Conservation (phyloP, 2,329 filamentous ascomycete genomes). For the Nemania diffusa region DNA sequence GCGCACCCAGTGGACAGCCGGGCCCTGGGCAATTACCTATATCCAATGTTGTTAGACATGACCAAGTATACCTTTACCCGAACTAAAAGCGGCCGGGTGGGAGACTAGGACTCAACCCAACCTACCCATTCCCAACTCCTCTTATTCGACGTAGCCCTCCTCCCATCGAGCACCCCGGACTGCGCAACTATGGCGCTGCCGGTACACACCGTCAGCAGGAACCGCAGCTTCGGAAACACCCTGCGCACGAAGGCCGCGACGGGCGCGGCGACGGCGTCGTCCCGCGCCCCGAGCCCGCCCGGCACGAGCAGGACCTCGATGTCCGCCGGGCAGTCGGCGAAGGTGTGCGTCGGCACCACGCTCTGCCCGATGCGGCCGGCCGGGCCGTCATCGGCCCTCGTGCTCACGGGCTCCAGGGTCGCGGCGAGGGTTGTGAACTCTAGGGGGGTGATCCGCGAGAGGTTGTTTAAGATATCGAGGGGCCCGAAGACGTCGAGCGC, state of each 20-base stretch:
- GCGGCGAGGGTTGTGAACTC: constrained; percentile 56
- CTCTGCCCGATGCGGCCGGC: constrained; percentile 50
- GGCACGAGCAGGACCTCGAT: constrained; percentile 74
- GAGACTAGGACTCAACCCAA: not conserved
- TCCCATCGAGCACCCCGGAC: constrained; percentile 69
- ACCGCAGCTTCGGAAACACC: constrained; percentile 60
- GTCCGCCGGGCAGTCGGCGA: constrained; percentile 59
- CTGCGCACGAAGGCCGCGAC: constrained; percentile 59
- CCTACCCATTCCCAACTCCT: constrained; percentile 60
- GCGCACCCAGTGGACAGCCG: constrained; percentile 67
- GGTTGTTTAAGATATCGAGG: constrained; percentile 57
- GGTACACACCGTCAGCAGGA: constrained; percentile 74
- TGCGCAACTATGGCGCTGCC: constrained; percentile 68
- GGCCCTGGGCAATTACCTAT: constrained; percentile 55
- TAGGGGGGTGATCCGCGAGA: constrained; percentile 51
- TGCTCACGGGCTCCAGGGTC: constrained; percentile 55
- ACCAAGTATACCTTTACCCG: not conserved
- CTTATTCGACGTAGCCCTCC: constrained; percentile 75
- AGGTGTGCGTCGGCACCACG: constrained; percentile 61
- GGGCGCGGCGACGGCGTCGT: constrained; percentile 46
- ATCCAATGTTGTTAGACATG: constrained; percentile 13
- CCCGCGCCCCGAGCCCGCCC: constrained; percentile 65
- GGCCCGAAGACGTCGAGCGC: constrained; percentile 53
- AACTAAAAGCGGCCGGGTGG: no score
- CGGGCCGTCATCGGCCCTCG: constrained; percentile 37